Evolutionary conservation across 345 rosid genomes (phyloP).

Genomic region (Alliaria petiolata): DNA sequence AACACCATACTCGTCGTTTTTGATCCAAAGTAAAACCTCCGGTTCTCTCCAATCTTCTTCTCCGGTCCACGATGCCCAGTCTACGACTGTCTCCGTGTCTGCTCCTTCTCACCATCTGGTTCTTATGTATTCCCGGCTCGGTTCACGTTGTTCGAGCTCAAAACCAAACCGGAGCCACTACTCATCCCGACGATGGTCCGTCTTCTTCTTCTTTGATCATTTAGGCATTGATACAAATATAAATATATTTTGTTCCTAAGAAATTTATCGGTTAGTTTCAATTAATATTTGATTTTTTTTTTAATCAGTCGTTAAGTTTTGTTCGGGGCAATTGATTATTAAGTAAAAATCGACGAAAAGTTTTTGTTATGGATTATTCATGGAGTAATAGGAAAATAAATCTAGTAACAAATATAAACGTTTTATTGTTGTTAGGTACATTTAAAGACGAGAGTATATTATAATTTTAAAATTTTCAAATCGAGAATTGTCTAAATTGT

Average conservation of each 20-base stretch:
- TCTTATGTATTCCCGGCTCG: slow-evolving; percentile 2
- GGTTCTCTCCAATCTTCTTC: not conserved
- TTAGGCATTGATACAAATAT: not conserved
- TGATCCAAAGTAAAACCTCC: not conserved
- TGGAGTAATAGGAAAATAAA: too few species aligned
- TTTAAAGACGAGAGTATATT: too few species aligned
- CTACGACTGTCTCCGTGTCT: not conserved
- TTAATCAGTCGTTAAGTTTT: not conserved
- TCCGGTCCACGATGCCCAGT: slow-evolving; percentile 4
- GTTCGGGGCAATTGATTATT: too few species aligned
- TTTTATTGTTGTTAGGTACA: too few species aligned
- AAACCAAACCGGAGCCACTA: slow-evolving; percentile 21
- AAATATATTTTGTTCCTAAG: not conserved
- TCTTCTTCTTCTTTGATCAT: not conserved
- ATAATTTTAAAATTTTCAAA: too few species aligned
- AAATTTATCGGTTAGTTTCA: not conserved
- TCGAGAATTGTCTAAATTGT: too few species aligned
- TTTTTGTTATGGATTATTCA: too few species aligned
- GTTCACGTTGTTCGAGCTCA: slow-evolving; percentile 22
- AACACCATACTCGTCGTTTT: not conserved
- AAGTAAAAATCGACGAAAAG: too few species aligned
- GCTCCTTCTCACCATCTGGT: slow-evolving; percentile 6
- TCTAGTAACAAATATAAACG: too few species aligned
- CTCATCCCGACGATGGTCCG: slow-evolving; percentile 28
- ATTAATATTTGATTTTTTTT: not conserved